These are phyloP conservation scores for Hanseniaspora vineae DNA, from an alignment of 805 yeast genomes.

Conservation along the genomic window DNA sequence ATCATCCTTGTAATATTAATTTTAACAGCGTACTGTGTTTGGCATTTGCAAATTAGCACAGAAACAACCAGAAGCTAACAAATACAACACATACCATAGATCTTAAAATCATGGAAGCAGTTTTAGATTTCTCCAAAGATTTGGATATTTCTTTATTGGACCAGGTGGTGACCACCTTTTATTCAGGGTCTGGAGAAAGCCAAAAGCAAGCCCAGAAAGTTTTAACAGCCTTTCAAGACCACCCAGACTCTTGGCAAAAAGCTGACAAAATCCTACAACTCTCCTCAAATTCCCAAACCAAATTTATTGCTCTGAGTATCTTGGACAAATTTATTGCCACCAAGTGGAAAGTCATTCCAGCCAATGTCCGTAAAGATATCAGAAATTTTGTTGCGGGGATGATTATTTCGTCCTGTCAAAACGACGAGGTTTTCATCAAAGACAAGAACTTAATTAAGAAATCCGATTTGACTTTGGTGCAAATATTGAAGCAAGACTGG, in stretches of 20 bases:
- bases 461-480: slow-evolving; percentile 87
- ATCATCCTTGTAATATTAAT: too few species aligned
- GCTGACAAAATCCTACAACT: slow-evolving; percentile 79
- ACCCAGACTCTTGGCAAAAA: slow-evolving; percentile 91
- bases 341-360: slow-evolving; percentile 87
- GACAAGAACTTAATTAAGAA: slow-evolving; percentile 82
- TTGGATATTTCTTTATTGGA: slow-evolving; percentile 72
- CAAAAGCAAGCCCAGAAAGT: slow-evolving; percentile 61
- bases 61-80: slow-evolving; percentile 6
- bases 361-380: slow-evolving; percentile 81
- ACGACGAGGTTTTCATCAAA: slow-evolving; percentile 53
- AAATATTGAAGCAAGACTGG: slow-evolving; percentile 96
- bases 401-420: slow-evolving; percentile 85
- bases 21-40: too few species aligned
- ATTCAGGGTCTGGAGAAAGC: slow-evolving; percentile 55
- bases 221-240: slow-evolving; percentile 75
- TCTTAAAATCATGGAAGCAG: slow-evolving; percentile 52
- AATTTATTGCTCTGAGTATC: slow-evolving; percentile 83
- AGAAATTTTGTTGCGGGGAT: slow-evolving; percentile 87
- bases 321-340: slow-evolving; percentile 82
- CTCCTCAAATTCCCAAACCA: slow-evolving; percentile 72
- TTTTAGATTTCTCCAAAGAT: slow-evolving; percentile 77
- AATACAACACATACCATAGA: slow-evolving; percentile 1
- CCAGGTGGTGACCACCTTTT: slow-evolving; percentile 73
- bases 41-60: too few species aligned